Percentiles rank a stretch among this genome's conserved stretches.
phyloP scores from a whole-genome alignment of 2,329 filamentous ascomycete genomes.

The Scedosporium aurantiacum region DNA sequence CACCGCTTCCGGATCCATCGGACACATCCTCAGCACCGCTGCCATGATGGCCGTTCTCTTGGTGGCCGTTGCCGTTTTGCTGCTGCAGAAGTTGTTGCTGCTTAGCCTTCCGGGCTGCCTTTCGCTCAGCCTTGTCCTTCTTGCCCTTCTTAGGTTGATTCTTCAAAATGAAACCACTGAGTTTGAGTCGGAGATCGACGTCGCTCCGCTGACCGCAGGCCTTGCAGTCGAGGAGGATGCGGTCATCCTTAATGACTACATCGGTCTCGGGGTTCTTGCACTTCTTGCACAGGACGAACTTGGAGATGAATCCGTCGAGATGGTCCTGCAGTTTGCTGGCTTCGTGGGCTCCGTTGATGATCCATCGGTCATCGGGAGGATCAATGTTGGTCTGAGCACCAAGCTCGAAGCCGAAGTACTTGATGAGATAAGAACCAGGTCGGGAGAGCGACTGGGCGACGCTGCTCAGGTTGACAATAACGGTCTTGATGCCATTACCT shows the following conservation, averaged over 20 bases:
- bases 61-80: constrained; percentile 26
- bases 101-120: constrained; percentile 85
- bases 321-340: constrained; percentile 93
- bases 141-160: constrained; percentile 89
- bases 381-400: constrained; percentile 98
- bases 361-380: constrained; percentile 96
- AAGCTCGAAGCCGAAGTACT: constrained; percentile 98
- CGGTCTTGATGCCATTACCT: constrained; percentile 98
- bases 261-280: constrained; percentile 99
- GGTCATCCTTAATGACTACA: constrained; percentile 85
- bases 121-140: constrained; percentile 89
- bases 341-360: constrained; percentile 98
- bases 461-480: constrained; percentile 92
- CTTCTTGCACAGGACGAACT: constrained; percentile 98
- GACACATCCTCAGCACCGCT: constrained; percentile 38
- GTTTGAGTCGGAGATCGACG: constrained; percentile 87
- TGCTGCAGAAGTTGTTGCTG: constrained; percentile 56
- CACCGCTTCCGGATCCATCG: constrained; percentile 69
- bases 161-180: constrained; percentile 95
- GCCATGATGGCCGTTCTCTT: constrained; percentile 44
- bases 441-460: constrained; percentile 87
- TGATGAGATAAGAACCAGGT: constrained; percentile 91
- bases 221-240: constrained; percentile 94
- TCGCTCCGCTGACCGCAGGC: constrained; percentile 89
- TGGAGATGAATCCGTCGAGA: constrained; percentile 95